Evolutionary conservation across 164 flowering plant genomes (phyloP), one percentile per base, ranked within the genome.

Genomic region (Hamamelis virginiana): DNA sequence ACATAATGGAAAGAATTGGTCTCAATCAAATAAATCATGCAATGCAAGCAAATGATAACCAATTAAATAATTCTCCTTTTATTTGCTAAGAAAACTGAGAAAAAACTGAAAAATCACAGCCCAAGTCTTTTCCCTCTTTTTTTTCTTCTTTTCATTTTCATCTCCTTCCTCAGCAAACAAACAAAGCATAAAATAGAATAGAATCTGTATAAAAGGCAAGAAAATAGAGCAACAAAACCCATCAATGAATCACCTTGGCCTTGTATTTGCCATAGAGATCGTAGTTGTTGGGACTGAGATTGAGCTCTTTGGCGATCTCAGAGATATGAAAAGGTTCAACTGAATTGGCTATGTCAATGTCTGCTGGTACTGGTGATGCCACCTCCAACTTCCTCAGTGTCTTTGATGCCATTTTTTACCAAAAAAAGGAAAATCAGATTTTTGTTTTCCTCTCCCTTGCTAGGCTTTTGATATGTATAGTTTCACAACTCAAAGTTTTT

Each of bases 221-320:
- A 46, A 67, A 10, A 21, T 41, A 53, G 26, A 13, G 23, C 5
- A 56, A 69, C 56, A 44, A 57, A 74, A 67, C 12, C 11, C 51
- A 55, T 28, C 27, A 45, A 62, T 33, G 41, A 6, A 18, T 59
- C 26, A 93, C 99, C 98, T 93, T 96, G 74, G 99, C 99, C 74
- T 96, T 96, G 88, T 90, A 91, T 67, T 96, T 96, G 11, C 99
- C 99, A 68, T 93, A 96, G 22, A 90, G 92, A 83, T 96, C 99
- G 65, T 91, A 96, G 55, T 93, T 92, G 13, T 77, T 11, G 27
- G 97, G 79, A 28, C 62, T 77, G 68, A 96, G 91, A 78, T 82
- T 78, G 70, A 93, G 92, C 14, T 82, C 89, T 0, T 83, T n/a
- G 14, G 99, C 99, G 65, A 96, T 90, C 83, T 91, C 84, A 45